Evolutionary conservation across 2,329 filamentous ascomycete species (phyloP).

Genomic region (Uncinocarpus reesii): DNA sequence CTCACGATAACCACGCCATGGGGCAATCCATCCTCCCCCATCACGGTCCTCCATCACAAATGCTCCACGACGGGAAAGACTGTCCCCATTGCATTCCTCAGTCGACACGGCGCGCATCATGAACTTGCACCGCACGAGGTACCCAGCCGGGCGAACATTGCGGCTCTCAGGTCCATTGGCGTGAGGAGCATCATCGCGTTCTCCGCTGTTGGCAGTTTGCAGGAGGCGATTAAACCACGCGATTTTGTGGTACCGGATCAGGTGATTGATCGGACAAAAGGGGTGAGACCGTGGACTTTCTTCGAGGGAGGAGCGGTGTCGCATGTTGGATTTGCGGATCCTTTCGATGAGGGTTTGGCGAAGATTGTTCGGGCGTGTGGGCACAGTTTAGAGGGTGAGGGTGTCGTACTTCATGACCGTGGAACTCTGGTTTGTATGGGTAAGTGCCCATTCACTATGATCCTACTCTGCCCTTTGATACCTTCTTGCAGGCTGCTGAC

Average conservation of each 20-base stretch:
- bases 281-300: conserved; percentile 86
- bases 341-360: conserved; percentile 72
- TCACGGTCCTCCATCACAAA: conserved; percentile 80
- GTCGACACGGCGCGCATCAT: conserved; percentile 82
- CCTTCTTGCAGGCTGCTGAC: not conserved
- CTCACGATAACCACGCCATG: conserved; percentile 75
- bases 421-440: conserved; percentile 89
- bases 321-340: conserved; percentile 91
- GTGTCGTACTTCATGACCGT: conserved; percentile 70
- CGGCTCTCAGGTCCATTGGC: conserved; percentile 83
- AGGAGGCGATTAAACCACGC: conserved; percentile 84
- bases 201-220: conserved; percentile 83
- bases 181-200: conserved; percentile 90
- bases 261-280: conserved; percentile 95
- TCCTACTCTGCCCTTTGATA: not conserved
- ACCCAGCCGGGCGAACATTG: conserved; percentile 90
- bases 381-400: conserved; percentile 66
- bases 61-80: conserved; percentile 55
- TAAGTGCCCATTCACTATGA: conserved; percentile 34
- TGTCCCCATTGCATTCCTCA: conserved; percentile 74
- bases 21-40: conserved; percentile 66
- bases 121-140: conserved; percentile 88
- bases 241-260: conserved; percentile 97
- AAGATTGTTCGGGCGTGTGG: conserved; percentile 70
- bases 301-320: conserved; percentile 75